Conservation (phyloP, 306 rosid genomes). For the Quercus agrifolia region DNA sequence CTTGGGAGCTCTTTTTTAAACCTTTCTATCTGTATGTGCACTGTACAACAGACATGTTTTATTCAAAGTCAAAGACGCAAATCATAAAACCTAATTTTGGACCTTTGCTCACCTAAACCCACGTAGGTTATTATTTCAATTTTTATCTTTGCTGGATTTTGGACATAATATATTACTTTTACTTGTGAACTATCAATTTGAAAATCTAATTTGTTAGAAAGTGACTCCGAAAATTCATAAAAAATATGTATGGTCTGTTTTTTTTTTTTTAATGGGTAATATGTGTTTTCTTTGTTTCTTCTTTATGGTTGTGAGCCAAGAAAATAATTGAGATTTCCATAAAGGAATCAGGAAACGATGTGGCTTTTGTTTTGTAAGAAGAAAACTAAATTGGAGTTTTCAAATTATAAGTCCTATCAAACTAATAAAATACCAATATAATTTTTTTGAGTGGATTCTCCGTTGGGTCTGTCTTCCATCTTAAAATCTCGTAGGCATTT, state of each 20-base stretch:
- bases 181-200: background rate
- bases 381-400: too few species aligned
- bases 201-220: background rate
- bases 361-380: too few species aligned
- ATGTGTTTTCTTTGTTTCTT: too few species aligned
- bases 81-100: conserved; percentile 6
- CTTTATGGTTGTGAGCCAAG: too few species aligned
- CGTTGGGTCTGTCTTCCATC: too few species aligned
- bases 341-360: too few species aligned
- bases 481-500: too few species aligned
- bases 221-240: background rate
- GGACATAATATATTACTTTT: background rate
- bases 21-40: background rate
- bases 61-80: conserved; percentile 33
- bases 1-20: background rate
- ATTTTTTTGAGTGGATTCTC: too few species aligned
- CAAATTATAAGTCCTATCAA: too few species aligned
- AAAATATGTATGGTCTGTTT: background rate
- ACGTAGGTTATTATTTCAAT: conserved; percentile 34
- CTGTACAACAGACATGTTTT: conserved; percentile 10
- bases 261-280: too few species aligned
- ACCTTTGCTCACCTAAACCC: conserved; percentile 35
- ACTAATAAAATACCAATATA: too few species aligned
- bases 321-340: too few species aligned
- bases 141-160: conserved; percentile 13